These are phyloP conservation scores for Malbranchea zuffiana DNA, from an alignment of 2,329 filamentous ascomycete genomes.

Conservation along the genomic window DNA sequence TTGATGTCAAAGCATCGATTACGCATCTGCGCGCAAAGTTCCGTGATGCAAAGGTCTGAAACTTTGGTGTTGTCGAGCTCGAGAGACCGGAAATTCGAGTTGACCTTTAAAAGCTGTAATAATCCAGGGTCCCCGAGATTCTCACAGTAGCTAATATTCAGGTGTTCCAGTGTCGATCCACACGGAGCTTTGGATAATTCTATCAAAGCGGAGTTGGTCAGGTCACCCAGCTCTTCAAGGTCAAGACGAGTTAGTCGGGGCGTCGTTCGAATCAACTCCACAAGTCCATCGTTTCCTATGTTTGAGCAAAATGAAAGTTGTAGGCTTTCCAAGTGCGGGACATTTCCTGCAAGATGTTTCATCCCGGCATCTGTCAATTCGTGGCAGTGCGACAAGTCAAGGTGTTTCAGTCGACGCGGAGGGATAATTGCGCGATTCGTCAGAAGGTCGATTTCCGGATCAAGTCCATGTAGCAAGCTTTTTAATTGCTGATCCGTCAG, in stretches of 20 bases:
- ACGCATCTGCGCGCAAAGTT: slow-evolving; percentile 71
- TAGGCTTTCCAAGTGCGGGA: slow-evolving; percentile 71
- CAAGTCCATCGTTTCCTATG: slow-evolving; percentile 62
- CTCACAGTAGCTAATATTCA: slow-evolving; percentile 86
- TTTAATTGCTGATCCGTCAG: slow-evolving; percentile 64
- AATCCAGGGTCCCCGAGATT: slow-evolving; percentile 72
- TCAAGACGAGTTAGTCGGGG: slow-evolving; percentile 76
- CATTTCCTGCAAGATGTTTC: slow-evolving; percentile 58
- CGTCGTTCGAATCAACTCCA: slow-evolving; percentile 60
- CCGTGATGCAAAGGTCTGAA: slow-evolving; percentile 72
- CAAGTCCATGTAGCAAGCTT: slow-evolving; percentile 61
- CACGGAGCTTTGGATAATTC: slow-evolving; percentile 68
- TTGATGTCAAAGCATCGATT: slow-evolving; percentile 46
- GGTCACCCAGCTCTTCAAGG: slow-evolving; percentile 67
- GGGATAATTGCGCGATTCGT: slow-evolving; percentile 66
- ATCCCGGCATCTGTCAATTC: slow-evolving; percentile 63
- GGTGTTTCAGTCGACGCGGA: slow-evolving; percentile 64
- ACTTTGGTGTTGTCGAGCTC: slow-evolving; percentile 92
- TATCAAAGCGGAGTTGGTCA: slow-evolving; percentile 66
- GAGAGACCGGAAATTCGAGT: slow-evolving; percentile 55
- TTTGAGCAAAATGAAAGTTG: slow-evolving; percentile 68
- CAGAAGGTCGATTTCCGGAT: slow-evolving; percentile 70
- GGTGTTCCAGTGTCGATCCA: slow-evolving; percentile 58
- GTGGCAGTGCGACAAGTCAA: slow-evolving; percentile 73
- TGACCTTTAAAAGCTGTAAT: slow-evolving; percentile 68